Percentiles rank a stretch among this genome's conserved stretches.
These are phyloP conservation scores for Dactylellina haptotyla DNA, from an alignment of 2,329 filamentous ascomycete species.

Conservation along the genomic window DNA sequence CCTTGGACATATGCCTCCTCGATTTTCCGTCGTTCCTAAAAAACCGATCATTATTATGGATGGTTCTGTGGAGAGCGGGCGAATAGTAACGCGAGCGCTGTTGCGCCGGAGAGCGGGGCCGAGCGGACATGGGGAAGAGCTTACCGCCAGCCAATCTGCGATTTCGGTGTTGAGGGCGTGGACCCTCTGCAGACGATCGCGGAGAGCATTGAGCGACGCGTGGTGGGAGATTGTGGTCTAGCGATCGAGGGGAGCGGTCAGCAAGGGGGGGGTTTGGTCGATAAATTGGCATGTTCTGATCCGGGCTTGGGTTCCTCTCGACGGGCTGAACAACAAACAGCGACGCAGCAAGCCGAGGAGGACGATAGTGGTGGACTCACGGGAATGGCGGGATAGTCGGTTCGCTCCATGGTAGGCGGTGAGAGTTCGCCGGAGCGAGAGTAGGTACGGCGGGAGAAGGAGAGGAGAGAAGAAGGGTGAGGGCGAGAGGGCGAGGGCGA, in stretches of 20 bases:
- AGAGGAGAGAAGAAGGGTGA: neutral
- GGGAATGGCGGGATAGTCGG: conserved; percentile 94
- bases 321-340: too few relatives aligned
- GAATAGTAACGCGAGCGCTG: conserved; percentile 28
- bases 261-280: conserved; percentile 42
- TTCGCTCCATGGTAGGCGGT: conserved; percentile 66
- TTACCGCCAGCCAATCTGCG: conserved; percentile 95
- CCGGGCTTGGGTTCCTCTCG: conserved; percentile 26
- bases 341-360: too few relatives aligned
- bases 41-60: too few relatives aligned
- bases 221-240: conserved; percentile 50
- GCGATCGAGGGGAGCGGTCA: conserved; percentile 10
- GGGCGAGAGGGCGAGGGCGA: neutral
- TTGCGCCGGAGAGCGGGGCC: conserved; percentile 27
- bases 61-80: neutral
- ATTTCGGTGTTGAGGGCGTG: conserved; percentile 87
- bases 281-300: neutral
- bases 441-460: neutral
- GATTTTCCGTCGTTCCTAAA: conserved; percentile 86
- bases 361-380: conserved; percentile 68
- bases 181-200: conserved; percentile 88
- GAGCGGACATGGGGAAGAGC: conserved; percentile 49
- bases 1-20: conserved; percentile 89
- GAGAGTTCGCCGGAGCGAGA: neutral
- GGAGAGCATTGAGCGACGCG: conserved; percentile 76